Evolutionary conservation across 805 yeast species (phyloP).

Genomic region (Wickerhamomyces hampshirensis): DNA sequence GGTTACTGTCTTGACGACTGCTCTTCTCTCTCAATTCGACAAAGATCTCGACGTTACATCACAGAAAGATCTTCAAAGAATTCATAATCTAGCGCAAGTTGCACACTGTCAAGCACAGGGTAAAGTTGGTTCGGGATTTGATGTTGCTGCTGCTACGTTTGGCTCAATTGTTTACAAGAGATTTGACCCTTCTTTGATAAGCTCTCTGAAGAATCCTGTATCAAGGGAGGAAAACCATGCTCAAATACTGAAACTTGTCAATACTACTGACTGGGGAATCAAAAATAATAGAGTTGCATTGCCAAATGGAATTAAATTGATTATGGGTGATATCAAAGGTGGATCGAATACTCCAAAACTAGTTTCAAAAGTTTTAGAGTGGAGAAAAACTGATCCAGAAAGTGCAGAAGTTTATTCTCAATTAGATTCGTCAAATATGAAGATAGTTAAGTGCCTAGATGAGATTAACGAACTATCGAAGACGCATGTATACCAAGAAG

Average conservation of each 20-base stretch:
- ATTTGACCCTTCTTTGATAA: conserved; percentile 55
- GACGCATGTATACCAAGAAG: conserved; percentile 30
- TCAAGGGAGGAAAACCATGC: conserved; percentile 23
- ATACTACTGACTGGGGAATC: conserved; percentile 56
- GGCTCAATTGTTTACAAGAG: conserved; percentile 84
- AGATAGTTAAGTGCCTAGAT: conserved; percentile 45
- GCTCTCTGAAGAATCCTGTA: conserved; percentile 29
- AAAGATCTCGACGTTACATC: conserved; percentile 29
- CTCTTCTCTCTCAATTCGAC: conserved; percentile 48
- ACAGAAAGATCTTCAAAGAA: conserved; percentile 24
- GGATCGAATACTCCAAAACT: conserved; percentile 95
- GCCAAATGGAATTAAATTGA: conserved; percentile 62
- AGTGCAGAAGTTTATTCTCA: conserved; percentile 48
- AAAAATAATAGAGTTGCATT: conserved; percentile 49
- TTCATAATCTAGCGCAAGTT: conserved; percentile 84
- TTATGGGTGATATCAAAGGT: conserved; percentile 91
- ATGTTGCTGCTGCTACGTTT: conserved; percentile 90
- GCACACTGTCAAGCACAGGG: conserved; percentile 94
- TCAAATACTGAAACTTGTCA: conserved; percentile 33
- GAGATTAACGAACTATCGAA: conserved; percentile 32
- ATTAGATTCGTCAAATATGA: conserved; percentile 55
- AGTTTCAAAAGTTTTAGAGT: conserved; percentile 66
- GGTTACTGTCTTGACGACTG: conserved; percentile 73
- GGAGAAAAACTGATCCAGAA: conserved; percentile 54
- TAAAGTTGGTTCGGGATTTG: conserved; percentile 95